Evolutionary conservation across 805 yeast genomes (phyloP), one percentile per base, ranked within the genome.

Genomic region (Cyberlindnera bimundalis): DNA sequence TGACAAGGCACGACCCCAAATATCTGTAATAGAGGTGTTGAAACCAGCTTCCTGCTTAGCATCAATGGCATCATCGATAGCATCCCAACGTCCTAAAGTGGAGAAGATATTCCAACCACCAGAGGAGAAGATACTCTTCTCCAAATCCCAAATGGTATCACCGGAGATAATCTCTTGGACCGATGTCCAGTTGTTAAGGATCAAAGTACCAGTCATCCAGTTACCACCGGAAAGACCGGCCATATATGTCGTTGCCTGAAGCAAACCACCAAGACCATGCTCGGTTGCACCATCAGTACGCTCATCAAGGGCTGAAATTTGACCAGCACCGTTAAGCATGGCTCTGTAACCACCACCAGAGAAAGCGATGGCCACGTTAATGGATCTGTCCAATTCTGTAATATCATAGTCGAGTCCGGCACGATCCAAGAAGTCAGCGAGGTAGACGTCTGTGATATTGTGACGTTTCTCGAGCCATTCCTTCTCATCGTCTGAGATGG

Each of bases 301-400:
- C 53, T 76, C 75, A 57, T 87, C 96, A 43, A 85, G 64, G 3
- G 89, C 95, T 3, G 89, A 65, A 28, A 87, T 61, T 60, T 80
- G 81, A 32, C 96, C 96, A 5, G 95, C 95, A 6, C 95, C 95
- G 43, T 70, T 62, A 30, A 87, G 65, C 93, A 88, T 85, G 32
- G 96, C 95, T 46, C 96, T 72, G 63, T 84, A 87, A 11, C 96
- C 96, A 59, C 96, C 96, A 36, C 96, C 96, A 13, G 85, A 72
- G 57, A 79, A 81, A n/a, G 89, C 79, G 10, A 73, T 48, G 14
- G 77, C 88, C 28, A 81, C 65, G 46, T 70, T 69, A 43, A 75
- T 66, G 9, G 77, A 52, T n/a, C 52, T 28, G 57, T 31, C 62
- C 32, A 68, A 55, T 7, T 53, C 42, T 37, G 65, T 61, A 33